Percentiles rank a stretch among this genome's conserved stretches.
These are phyloP conservation scores for Candida oleophila DNA, from an alignment of 805 yeast genomes.

Conservation along the genomic window DNA sequence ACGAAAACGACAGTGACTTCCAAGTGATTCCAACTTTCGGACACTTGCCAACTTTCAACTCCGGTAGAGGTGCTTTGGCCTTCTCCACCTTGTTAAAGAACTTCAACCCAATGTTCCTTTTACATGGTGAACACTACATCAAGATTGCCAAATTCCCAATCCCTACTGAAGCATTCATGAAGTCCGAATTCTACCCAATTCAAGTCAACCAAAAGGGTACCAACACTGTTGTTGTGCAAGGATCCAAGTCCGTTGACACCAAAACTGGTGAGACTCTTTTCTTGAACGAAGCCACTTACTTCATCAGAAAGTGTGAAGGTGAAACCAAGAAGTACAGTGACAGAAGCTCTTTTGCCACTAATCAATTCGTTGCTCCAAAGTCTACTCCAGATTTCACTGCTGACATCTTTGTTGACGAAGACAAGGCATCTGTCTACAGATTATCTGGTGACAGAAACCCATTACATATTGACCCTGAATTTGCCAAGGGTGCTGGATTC, in stretches of 20 bases:
- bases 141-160: slow-evolving; percentile 74
- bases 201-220: slow-evolving; percentile 82
- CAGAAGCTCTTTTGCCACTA: slow-evolving; percentile 60
- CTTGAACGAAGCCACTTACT: slow-evolving; percentile 80
- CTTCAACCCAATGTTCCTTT: slow-evolving; percentile 83
- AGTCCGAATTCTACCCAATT: slow-evolving; percentile 64
- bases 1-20: slow-evolving; percentile 75
- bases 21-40: slow-evolving; percentile 89
- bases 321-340: slow-evolving; percentile 46
- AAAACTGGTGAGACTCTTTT: slow-evolving; percentile 68
- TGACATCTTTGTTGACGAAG: slow-evolving; percentile 56
- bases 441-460: slow-evolving; percentile 95
- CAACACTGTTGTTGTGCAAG: slow-evolving; percentile 77
- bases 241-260: slow-evolving; percentile 66
- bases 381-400: slow-evolving; percentile 65
- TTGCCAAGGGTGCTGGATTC: slow-evolving; percentile 87
- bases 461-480: slow-evolving; percentile 86
- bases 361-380: slow-evolving; percentile 61
- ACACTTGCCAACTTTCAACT: slow-evolving; percentile 79
- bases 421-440: slow-evolving; percentile 88
- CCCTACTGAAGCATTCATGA: slow-evolving; percentile 65
- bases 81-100: slow-evolving; percentile 65
- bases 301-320: slow-evolving; percentile 74
- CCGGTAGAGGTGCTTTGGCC: slow-evolving; percentile 54
- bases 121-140: slow-evolving; percentile 95